Percentiles rank a stretch among this genome's conserved stretches.
These are phyloP conservation scores for Cinnamomum micranthum DNA, from an alignment of 164 flowering plant genomes.

Conservation along the genomic window DNA sequence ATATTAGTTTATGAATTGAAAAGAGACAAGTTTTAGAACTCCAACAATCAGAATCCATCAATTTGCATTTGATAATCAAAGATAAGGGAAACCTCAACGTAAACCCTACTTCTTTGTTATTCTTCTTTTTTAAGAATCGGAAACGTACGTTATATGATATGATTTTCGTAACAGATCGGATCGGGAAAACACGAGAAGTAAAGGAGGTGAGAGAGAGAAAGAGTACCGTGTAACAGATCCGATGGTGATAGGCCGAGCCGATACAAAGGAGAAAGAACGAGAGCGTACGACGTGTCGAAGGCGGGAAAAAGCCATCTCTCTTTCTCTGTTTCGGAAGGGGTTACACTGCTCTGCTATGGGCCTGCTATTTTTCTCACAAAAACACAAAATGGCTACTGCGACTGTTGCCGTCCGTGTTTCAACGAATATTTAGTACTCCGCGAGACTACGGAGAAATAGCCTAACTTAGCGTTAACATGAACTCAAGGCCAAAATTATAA, in stretches of 20 bases:
- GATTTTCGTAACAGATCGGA: not conserved
- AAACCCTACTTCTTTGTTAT: not conserved
- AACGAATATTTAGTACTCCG: no score
- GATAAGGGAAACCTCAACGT: not conserved
- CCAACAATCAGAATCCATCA: not conserved
- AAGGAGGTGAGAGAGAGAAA: not conserved
- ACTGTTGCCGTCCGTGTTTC: no score
- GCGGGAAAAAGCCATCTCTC: not conserved
- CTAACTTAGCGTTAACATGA: no score
- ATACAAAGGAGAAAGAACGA: not conserved
- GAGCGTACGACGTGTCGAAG: not conserved
- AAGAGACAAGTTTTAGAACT: no score
- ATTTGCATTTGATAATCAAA: not conserved
- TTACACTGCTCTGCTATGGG: no score
- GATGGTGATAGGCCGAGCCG: not conserved
- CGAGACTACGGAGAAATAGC: no score
- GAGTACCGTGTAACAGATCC: not conserved
- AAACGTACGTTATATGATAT: no score
- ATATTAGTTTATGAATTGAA: no score
- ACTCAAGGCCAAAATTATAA: no score
- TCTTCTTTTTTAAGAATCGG: not conserved
- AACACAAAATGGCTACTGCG: no score
- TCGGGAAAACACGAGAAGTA: not conserved
- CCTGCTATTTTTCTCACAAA: no score
- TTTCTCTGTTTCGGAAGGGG: not conserved